These are phyloP conservation scores for Teratosphaeriaceae sp. DNA, from an alignment of 2,329 filamentous ascomycete genomes.

Conservation along the genomic window DNA sequence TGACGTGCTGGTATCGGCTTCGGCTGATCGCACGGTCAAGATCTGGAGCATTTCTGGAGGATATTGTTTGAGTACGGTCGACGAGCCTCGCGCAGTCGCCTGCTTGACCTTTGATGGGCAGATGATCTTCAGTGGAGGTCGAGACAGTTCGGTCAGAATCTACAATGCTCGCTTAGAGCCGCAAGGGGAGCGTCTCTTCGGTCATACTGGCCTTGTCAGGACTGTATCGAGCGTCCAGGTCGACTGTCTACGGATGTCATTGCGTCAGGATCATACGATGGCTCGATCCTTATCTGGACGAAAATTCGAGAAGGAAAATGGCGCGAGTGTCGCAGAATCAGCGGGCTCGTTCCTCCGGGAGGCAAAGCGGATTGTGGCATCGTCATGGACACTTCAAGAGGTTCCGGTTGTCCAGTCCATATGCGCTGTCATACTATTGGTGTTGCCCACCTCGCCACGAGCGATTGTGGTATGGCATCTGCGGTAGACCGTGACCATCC, in stretches of 20 bases:
- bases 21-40: conserved; percentile 2
- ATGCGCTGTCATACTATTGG: not conserved
- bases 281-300: conserved; percentile 2
- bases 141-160: not conserved
- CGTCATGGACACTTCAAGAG: not conserved
- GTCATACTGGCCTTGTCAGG: not conserved
- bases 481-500: not conserved
- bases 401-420: not conserved
- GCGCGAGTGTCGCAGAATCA: not conserved
- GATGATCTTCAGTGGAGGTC: conserved; percentile 2
- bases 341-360: not conserved
- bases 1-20: conserved; percentile 2
- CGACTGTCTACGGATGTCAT: not conserved
- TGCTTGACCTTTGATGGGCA: conserved; percentile 1
- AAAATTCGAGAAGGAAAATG: not conserved
- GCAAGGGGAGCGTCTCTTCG: not conserved
- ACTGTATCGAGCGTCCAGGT: not conserved
- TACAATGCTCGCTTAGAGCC: not conserved
- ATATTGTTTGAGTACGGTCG: not conserved
- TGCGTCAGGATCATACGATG: conserved; percentile 1
- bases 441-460: not conserved
- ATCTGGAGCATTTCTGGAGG: conserved; percentile 2
- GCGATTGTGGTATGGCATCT: not conserved
- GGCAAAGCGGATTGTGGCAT: not conserved
- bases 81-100: not conserved